phyloP scores from a whole-genome alignment of 1,284 basidiomycete species.

The Ganoderma sinense region DNA sequence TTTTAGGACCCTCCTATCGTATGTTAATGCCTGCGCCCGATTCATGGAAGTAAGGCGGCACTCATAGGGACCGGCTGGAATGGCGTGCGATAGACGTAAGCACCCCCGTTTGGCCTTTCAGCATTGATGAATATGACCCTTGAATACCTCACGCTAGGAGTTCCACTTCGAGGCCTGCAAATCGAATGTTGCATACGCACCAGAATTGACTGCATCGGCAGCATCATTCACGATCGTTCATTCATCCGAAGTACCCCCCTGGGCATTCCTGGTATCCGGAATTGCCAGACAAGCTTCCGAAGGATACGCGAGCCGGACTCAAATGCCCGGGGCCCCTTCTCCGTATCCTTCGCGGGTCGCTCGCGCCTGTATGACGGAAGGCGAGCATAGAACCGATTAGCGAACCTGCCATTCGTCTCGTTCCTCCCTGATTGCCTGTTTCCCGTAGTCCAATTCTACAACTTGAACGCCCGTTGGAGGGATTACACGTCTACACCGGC shows the following conservation, averaged over 20 bases:
- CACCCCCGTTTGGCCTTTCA: not conserved
- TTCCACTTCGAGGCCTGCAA: not conserved
- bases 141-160: not conserved
- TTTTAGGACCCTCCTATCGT: not conserved
- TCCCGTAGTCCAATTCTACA: not conserved
- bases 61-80: not conserved
- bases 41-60: not conserved
- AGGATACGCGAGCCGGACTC: not conserved
- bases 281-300: not conserved
- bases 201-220: not conserved
- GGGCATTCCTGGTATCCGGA: not conserved
- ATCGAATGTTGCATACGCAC: not conserved
- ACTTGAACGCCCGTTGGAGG: not conserved
- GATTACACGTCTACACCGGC: not conserved
- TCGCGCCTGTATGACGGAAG: not conserved
- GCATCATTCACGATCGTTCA: not conserved
- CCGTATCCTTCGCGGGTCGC: not conserved
- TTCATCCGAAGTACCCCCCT: not conserved
- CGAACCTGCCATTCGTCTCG: not conserved
- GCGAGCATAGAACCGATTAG: not conserved
- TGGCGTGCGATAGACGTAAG: not conserved
- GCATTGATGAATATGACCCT: not conserved
- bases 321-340: not conserved
- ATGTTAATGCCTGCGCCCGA: not conserved
- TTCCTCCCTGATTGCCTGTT: not conserved